Percentiles rank a stretch among this genome's conserved stretches.
phyloP scores from a whole-genome alignment of 2,329 filamentous ascomycete species.

The Elsinoe perseae region DNA sequence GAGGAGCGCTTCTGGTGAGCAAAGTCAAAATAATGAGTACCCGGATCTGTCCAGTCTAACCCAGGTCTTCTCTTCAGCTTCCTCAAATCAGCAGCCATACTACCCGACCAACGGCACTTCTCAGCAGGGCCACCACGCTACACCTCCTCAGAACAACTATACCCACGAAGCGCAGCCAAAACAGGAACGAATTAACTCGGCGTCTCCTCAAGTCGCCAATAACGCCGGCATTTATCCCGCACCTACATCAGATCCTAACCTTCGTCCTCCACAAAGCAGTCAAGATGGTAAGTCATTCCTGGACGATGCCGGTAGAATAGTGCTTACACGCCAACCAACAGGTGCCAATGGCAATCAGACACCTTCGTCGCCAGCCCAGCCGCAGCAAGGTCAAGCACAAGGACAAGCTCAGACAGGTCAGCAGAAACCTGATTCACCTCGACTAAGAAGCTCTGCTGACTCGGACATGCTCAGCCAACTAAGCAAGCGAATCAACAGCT shows the following conservation, averaged over 20 bases:
- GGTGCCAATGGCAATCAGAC: slow-evolving; percentile 32
- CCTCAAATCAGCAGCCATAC: slow-evolving; percentile 34
- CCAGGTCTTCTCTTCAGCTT: slow-evolving; percentile 37
- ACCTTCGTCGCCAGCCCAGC: slow-evolving; percentile 19
- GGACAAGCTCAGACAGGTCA: slow-evolving; percentile 16
- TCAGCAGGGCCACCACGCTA: background rate
- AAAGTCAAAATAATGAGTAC: slow-evolving; percentile 23
- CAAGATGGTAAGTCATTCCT: slow-evolving; percentile 9
- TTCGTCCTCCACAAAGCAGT: background rate
- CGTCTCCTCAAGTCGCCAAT: slow-evolving; percentile 16
- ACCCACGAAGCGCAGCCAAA: slow-evolving; percentile 12
- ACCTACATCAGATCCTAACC: slow-evolving; percentile 7
- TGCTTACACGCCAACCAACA: slow-evolving; percentile 17
- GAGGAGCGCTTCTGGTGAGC: slow-evolving; percentile 15
- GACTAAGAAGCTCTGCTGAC: slow-evolving; percentile 34
- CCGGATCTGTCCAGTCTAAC: slow-evolving; percentile 39
- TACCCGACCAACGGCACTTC: slow-evolving; percentile 24
- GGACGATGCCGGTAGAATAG: background rate
- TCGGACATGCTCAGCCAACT: slow-evolving; percentile 38
- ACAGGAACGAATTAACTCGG: slow-evolving; percentile 5
- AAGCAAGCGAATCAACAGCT: slow-evolving; percentile 22
- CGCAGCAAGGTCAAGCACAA: slow-evolving; percentile 9
- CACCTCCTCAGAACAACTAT: slow-evolving; percentile 12
- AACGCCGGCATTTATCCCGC: slow-evolving; percentile 8
- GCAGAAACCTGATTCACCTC: slow-evolving; percentile 15